Evolutionary conservation across 2,329 filamentous ascomycete species (phyloP).

Genomic region (Tolypocladium ovalisporum): DNA sequence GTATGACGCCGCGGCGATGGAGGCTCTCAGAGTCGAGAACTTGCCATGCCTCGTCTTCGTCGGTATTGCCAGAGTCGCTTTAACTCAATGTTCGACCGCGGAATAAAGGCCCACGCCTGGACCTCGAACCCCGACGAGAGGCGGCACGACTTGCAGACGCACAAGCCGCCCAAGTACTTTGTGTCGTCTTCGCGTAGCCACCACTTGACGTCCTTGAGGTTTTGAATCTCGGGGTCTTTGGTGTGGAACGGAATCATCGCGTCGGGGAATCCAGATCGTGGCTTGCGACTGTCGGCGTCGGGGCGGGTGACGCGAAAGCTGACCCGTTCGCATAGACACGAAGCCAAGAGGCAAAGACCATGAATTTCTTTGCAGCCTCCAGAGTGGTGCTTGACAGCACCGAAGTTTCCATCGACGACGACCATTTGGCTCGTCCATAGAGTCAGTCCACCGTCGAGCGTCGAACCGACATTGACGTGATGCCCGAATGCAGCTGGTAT

Average conservation of each 20-base stretch:
- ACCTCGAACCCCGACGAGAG: slow-evolving; percentile 50
- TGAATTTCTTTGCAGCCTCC: neutral
- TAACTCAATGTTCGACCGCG: slow-evolving; percentile 44
- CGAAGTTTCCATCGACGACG: neutral
- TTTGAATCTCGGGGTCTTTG: slow-evolving; percentile 21
- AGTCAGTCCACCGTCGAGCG: neutral
- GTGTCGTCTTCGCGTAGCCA: slow-evolving; percentile 39
- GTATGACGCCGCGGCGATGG: slow-evolving; percentile 29
- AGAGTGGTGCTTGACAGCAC: neutral
- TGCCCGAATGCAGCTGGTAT: neutral
- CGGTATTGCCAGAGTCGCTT: slow-evolving; percentile 6
- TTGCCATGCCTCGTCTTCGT: neutral
- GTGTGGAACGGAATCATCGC: slow-evolving; percentile 36
- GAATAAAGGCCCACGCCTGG: slow-evolving; percentile 56
- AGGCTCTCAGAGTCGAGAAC: slow-evolving; percentile 24
- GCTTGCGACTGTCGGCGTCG: slow-evolving; percentile 28
- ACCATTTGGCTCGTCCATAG: slow-evolving; percentile 1
- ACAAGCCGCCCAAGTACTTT: slow-evolving; percentile 49
- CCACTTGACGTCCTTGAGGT: slow-evolving; percentile 43
- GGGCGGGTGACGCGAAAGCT: slow-evolving; percentile 47
- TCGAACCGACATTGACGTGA: neutral
- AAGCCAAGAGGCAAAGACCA: slow-evolving; percentile 8
- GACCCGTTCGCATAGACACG: slow-evolving; percentile 29
- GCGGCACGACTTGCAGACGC: slow-evolving; percentile 52
- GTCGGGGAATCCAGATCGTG: slow-evolving; percentile 40